Conservation (phyloP, 306 rosid genomes). For the Sindora glabra region DNA sequence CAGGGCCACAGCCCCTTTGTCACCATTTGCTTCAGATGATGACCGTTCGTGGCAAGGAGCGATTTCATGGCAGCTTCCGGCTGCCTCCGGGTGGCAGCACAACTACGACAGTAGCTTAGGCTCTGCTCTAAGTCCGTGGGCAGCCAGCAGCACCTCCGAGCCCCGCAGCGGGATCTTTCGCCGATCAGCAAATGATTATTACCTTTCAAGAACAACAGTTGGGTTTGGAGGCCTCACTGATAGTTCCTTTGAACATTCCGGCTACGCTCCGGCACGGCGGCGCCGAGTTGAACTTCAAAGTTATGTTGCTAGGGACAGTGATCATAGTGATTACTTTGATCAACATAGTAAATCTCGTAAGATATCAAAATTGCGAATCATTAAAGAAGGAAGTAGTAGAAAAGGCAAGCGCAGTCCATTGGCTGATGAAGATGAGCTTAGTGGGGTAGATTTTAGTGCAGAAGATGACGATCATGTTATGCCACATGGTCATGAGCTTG, state of each 20-base stretch:
- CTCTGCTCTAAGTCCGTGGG: conserved; percentile 62
- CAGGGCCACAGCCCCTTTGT: conserved; percentile 29
- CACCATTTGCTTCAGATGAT: conserved; percentile 61
- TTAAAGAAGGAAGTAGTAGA: conserved; percentile 7
- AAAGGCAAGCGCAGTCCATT: conserved; percentile 26
- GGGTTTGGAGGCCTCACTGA: conserved; percentile 10
- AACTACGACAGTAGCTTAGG: conserved; percentile 38
- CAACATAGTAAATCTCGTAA: conserved; percentile 14
- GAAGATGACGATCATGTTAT: neutral
- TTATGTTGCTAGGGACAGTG: conserved; percentile 43
- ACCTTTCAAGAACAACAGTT: conserved; percentile 47
- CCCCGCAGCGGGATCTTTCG: conserved; percentile 26
- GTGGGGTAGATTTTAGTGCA: conserved; percentile 19
- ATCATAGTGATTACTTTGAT: conserved; percentile 27
- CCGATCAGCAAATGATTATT: conserved; percentile 55
- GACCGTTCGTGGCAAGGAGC: conserved; percentile 72
- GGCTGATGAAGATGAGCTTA: conserved; percentile 52
- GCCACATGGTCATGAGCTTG: neutral
- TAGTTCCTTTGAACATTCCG: conserved; percentile 22
- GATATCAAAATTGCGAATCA: conserved; percentile 17
- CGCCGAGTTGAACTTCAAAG: conserved; percentile 77
- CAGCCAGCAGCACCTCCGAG: conserved; percentile 16
- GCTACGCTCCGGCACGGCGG: conserved; percentile 14
- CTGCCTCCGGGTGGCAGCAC: conserved; percentile 48
- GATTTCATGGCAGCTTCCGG: conserved; percentile 76